Evolutionary conservation across 2,329 filamentous ascomycete species (phyloP).

Genomic region (Byssochlamys sp.): DNA sequence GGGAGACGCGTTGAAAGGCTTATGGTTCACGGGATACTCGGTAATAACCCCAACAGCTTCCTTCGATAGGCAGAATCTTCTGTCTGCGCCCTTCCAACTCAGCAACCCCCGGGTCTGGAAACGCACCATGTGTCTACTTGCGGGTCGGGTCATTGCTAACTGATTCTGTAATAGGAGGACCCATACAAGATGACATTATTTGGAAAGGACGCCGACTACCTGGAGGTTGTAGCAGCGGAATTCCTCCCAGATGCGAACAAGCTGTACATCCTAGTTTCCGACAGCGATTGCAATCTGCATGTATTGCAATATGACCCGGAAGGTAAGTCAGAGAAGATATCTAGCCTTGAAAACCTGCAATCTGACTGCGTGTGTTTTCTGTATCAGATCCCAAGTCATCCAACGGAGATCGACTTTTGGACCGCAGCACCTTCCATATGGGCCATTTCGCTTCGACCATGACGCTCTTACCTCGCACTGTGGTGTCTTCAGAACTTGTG

Average conservation of each 20-base stretch:
- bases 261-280: conserved; percentile 71
- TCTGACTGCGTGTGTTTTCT: neutral
- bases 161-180: conserved; percentile 53
- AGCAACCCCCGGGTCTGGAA: neutral
- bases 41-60: conserved; percentile 29
- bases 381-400: conserved; percentile 76
- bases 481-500: conserved; percentile 35
- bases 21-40: conserved; percentile 93
- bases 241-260: conserved; percentile 79
- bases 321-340: conserved; percentile 48
- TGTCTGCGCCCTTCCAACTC: too few relatives aligned
- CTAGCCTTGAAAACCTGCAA: neutral
- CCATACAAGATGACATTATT: conserved; percentile 92
- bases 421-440: conserved; percentile 77
- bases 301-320: conserved; percentile 91
- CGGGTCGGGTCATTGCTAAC: neutral
- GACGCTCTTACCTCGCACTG: conserved; percentile 62
- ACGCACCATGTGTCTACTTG: neutral
- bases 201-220: conserved; percentile 68
- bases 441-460: conserved; percentile 69
- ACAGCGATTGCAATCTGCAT: conserved; percentile 77
- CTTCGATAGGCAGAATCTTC: too few relatives aligned
- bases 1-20: conserved; percentile 81
- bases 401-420: conserved; percentile 75
- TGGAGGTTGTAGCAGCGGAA: conserved; percentile 73